A percentile compares a stretch with the other conserved stretches of the same genome.
phyloP scores from a whole-genome alignment of 2,329 filamentous ascomycete genomes.

The Colletotrichum magnum region DNA sequence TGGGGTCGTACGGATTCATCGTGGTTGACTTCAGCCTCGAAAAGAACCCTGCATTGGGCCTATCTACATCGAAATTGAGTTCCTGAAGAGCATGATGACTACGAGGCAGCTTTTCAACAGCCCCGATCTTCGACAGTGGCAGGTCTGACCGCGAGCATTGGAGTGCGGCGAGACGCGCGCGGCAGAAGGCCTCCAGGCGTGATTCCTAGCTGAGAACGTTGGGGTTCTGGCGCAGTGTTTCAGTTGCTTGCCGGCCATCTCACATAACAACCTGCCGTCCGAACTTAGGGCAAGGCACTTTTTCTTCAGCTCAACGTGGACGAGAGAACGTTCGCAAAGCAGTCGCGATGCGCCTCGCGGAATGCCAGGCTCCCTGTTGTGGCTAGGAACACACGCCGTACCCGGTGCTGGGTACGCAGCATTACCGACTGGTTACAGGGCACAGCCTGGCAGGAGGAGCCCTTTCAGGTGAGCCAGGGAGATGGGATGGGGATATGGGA shows the following conservation, averaged over 20 bases:
- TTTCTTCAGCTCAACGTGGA: too few relatives aligned
- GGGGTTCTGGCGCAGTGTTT: neutral
- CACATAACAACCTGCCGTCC: too few relatives aligned
- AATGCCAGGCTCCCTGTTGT: neutral
- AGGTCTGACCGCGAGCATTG: neutral
- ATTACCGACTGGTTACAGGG: constrained; percentile 1
- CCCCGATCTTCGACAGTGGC: neutral
- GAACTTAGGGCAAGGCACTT: too few relatives aligned
- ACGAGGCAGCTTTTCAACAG: too few relatives aligned
- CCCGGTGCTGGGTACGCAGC: too few relatives aligned
- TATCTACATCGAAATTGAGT: too few relatives aligned
- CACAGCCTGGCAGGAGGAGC: constrained; percentile 10
- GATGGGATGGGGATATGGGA: constrained; percentile 24
- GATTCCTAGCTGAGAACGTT: neutral
- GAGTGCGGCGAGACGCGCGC: neutral
- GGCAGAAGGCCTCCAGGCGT: neutral
- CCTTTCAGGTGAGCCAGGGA: neutral
- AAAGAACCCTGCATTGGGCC: too few relatives aligned
- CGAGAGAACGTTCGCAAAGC: too few relatives aligned
- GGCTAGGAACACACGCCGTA: neutral
- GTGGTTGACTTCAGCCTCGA: too few relatives aligned
- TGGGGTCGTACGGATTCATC: too few relatives aligned
- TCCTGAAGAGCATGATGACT: too few relatives aligned
- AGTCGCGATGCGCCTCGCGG: neutral
- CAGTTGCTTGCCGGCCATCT: neutral